A percentile compares a stretch with the other conserved stretches of the same genome.
Conservation (phyloP, 2,329 filamentous ascomycete genomes). For the Cytospora schulzeri region DNA sequence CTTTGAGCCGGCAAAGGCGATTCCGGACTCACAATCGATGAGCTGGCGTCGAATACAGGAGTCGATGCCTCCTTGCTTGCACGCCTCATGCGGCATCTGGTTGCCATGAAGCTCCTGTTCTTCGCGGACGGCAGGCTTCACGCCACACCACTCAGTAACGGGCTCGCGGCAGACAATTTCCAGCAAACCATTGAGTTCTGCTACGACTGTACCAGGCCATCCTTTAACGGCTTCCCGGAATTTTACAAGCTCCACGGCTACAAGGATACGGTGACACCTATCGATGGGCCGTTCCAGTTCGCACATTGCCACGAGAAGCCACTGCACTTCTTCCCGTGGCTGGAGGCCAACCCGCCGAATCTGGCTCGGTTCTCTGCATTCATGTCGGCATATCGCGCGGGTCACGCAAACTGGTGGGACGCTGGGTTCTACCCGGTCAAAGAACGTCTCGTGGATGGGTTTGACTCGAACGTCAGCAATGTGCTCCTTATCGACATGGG, state of each 20-base stretch:
- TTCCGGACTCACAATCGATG: neutral
- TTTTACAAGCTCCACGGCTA: slow-evolving; percentile 45
- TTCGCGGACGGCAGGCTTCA: neutral
- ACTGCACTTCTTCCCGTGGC: slow-evolving; percentile 3
- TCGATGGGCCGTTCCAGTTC: neutral
- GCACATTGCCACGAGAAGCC: neutral
- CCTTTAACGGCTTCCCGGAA: slow-evolving; percentile 45
- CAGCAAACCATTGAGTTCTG: neutral
- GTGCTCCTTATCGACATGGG: neutral
- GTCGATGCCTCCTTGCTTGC: neutral
- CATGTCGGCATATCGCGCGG: neutral
- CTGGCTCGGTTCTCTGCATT: neutral
- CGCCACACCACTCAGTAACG: neutral
- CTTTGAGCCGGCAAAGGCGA: neutral
- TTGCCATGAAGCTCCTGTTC: neutral
- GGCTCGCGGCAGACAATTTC: neutral
- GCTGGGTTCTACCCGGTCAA: slow-evolving; percentile 1
- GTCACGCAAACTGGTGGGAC: neutral
- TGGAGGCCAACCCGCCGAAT: slow-evolving; percentile 1
- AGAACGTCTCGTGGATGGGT: slow-evolving; percentile 1
- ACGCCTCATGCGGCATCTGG: neutral
- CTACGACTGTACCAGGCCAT: neutral
- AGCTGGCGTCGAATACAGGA: neutral
- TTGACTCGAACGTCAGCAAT: neutral
- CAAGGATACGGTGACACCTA: neutral